Conservation (phyloP, 805 yeast species). For the Hanseniaspora nectarophila region DNA sequence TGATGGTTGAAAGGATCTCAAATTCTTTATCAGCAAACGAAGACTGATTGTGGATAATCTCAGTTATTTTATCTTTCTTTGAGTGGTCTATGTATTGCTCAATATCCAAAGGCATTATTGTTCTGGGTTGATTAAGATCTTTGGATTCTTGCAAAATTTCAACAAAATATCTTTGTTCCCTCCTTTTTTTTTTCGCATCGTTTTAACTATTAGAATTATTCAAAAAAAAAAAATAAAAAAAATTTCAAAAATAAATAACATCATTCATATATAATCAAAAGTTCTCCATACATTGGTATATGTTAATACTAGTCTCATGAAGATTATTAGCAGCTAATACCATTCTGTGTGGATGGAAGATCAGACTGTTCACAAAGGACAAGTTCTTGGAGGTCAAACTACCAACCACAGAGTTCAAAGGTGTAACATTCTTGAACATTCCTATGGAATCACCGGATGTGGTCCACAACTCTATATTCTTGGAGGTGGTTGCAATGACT, state of each 20-base stretch:
- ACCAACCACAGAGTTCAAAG: conserved; percentile 26
- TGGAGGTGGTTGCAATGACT: conserved; percentile 75
- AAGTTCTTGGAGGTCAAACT: conserved; percentile 22
- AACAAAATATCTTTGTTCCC: too few relatives aligned
- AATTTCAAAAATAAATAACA: neutral
- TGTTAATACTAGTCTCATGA: conserved; percentile 59
- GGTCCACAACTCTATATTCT: conserved; percentile 68
- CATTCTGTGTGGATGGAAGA: conserved; percentile 91
- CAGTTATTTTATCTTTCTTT: neutral
- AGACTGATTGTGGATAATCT: neutral
- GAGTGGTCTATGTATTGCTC: neutral
- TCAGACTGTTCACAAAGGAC: conserved; percentile 49
- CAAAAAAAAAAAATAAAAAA: neutral
- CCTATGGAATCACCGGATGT: conserved; percentile 68
- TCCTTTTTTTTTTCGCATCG: too few relatives aligned
- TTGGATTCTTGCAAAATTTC: neutral
- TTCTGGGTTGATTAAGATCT: neutral
- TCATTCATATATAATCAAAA: neutral
- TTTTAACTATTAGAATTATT: neutral
- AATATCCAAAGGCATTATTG: neutral
- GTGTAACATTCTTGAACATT: conserved; percentile 38
- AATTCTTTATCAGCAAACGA: conserved; percentile 28
- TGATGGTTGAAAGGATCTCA: conserved; percentile 54
- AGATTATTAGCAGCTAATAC: conserved; percentile 74
- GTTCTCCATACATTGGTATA: conserved; percentile 42